Evolutionary conservation across 176 grass and related monocot genomes (phyloP).

Genomic region (Raddia guianensis): DNA sequence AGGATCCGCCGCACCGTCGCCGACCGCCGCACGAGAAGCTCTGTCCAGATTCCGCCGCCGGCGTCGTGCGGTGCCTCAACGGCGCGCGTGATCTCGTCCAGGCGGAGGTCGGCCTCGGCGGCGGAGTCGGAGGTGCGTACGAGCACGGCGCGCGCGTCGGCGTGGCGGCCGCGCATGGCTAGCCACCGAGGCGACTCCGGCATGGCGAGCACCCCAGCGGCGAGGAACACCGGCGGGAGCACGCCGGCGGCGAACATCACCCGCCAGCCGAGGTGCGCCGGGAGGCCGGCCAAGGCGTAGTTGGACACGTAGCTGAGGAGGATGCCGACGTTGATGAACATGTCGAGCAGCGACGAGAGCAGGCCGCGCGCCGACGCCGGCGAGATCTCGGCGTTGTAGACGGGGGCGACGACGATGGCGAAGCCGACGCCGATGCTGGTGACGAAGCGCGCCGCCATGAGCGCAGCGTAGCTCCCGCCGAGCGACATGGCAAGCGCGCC

Average conservation of each 20-base stretch:
- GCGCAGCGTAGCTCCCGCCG: conserved; percentile 31
- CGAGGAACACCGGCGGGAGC: conserved; percentile 33
- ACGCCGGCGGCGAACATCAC: conserved; percentile 45
- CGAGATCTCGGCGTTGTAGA: conserved; percentile 58
- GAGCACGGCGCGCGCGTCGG: conserved; percentile 47
- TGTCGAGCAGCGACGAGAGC: not conserved
- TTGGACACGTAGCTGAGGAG: conserved; percentile 48
- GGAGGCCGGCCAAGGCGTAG: conserved; percentile 49
- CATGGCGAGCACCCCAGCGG: conserved; percentile 43
- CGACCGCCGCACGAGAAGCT: conserved; percentile 38
- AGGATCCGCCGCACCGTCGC: conserved; percentile 38
- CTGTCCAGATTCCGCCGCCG: conserved; percentile 26
- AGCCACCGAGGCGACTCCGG: conserved; percentile 81
- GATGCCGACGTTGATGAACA: conserved; percentile 38
- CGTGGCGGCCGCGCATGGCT: conserved; percentile 53
- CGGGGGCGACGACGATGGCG: conserved; percentile 32
- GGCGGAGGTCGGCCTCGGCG: conserved; percentile 48
- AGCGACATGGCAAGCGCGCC: conserved; percentile 50
- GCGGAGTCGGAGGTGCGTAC: conserved; percentile 17
- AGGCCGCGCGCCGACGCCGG: conserved; percentile 48
- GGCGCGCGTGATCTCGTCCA: conserved; percentile 44
- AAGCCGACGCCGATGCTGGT: conserved; percentile 51
- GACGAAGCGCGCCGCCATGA: conserved; percentile 50
- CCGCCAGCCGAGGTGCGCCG: conserved; percentile 52
- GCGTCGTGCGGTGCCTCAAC: not conserved